phyloP scores from a whole-genome alignment of 1,284 basidiomycete species.

The Violaceomyces palustris region DNA sequence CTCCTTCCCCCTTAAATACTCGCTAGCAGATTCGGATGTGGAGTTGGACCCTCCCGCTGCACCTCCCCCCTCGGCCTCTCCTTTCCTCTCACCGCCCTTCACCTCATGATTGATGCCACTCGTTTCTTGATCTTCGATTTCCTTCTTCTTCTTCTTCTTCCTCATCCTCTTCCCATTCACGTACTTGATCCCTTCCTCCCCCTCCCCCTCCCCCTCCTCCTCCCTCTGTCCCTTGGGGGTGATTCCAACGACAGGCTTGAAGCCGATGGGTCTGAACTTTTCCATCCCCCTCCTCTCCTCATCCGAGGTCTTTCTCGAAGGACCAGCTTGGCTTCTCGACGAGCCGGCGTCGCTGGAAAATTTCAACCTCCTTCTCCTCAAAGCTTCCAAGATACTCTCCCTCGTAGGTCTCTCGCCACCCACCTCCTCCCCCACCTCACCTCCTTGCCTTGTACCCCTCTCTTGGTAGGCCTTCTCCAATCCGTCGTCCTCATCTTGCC shows the following conservation, averaged over 20 bases:
- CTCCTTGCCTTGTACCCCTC: conserved; percentile 29
- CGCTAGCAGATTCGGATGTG: too few relatives aligned
- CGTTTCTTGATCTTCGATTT: not conserved
- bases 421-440: conserved; percentile 37
- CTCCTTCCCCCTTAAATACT: too few relatives aligned
- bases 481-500: conserved; percentile 66
- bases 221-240: too few relatives aligned
- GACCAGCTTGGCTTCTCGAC: too few relatives aligned
- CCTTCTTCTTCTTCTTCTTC: conserved; percentile 56
- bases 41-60: too few relatives aligned
- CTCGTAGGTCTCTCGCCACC: conserved; percentile 51
- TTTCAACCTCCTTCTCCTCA: conserved; percentile 62
- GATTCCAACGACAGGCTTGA: too few relatives aligned
- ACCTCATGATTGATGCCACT: not conserved
- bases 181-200: conserved; percentile 32
- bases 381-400: conserved; percentile 66
- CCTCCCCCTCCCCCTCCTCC: conserved; percentile 57
- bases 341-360: too few relatives aligned
- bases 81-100: not conserved
- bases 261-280: conserved; percentile 73
- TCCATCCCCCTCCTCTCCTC: conserved; percentile 62
- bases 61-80: too few relatives aligned
- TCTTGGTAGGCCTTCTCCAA: conserved; percentile 69
- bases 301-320: conserved; percentile 54
- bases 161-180: conserved; percentile 52